Conservation (phyloP, 805 yeast species). For the Candida broadrunensis region DNA sequence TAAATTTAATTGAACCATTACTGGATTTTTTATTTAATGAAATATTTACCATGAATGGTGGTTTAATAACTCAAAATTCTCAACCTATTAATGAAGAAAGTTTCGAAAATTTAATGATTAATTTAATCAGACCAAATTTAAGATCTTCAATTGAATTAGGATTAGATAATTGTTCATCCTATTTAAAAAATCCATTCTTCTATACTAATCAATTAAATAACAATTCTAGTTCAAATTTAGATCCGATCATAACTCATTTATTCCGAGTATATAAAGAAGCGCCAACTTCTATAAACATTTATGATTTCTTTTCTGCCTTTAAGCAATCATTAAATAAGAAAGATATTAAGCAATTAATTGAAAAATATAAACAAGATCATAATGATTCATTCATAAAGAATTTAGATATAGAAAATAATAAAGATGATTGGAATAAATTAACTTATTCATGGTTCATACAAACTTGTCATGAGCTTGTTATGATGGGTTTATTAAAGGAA, state of each 20-base stretch:
- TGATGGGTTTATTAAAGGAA: slow-evolving; percentile 67
- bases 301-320: slow-evolving; percentile 65
- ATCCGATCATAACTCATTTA: slow-evolving; percentile 34
- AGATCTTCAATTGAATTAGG: slow-evolving; percentile 28
- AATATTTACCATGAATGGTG: slow-evolving; percentile 28
- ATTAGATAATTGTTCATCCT: slow-evolving; percentile 27
- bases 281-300: slow-evolving; percentile 61
- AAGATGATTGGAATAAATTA: slow-evolving; percentile 58
- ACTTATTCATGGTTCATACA: slow-evolving; percentile 73
- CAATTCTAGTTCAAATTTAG: background rate
- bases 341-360: slow-evolving; percentile 17
- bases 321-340: slow-evolving; percentile 41
- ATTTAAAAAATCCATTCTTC: slow-evolving; percentile 15
- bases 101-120: slow-evolving; percentile 35
- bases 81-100: slow-evolving; percentile 29
- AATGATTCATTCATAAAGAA: slow-evolving; percentile 8
- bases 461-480: slow-evolving; percentile 64
- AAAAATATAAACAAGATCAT: slow-evolving; percentile 7
- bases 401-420: slow-evolving; percentile 19
- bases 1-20: slow-evolving; percentile 6
- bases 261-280: slow-evolving; percentile 79
- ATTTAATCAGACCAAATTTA: slow-evolving; percentile 33
- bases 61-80: slow-evolving; percentile 3
- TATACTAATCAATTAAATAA: background rate
- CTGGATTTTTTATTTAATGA: slow-evolving; percentile 29